Percentiles rank a stretch among this genome's conserved stretches.
Evolutionary conservation across 2,329 filamentous ascomycete species (phyloP).

Genomic region (Colletotrichum sp.): DNA sequence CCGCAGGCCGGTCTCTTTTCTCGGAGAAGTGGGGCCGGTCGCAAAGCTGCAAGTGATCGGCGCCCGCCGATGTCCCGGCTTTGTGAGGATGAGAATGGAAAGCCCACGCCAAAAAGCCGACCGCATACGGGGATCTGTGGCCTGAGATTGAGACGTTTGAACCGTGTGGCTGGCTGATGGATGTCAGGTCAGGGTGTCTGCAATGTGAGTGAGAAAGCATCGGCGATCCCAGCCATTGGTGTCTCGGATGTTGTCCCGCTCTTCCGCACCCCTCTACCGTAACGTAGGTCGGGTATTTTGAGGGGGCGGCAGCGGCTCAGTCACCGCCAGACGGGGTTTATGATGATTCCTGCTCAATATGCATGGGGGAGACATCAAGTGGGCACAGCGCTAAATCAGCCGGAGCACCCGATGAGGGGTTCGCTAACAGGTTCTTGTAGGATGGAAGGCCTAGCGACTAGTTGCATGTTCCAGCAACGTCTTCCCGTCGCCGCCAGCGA

Average conservation of each 20-base stretch:
- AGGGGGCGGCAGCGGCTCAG: background rate
- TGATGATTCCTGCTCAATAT: background rate
- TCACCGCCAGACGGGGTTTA: background rate
- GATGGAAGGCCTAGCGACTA: background rate
- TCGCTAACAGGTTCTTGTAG: background rate
- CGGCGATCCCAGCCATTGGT: background rate
- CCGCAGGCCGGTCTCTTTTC: background rate
- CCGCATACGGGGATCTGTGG: background rate
- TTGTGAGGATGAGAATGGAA: background rate
- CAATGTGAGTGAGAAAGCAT: background rate
- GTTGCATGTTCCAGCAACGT: background rate
- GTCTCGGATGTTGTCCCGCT: background rate
- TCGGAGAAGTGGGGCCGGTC: background rate
- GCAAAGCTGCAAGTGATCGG: background rate
- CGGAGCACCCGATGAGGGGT: background rate
- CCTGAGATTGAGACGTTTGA: background rate
- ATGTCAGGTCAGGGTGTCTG: background rate
- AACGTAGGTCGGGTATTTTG: background rate
- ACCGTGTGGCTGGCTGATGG: background rate
- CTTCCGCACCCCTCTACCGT: background rate
- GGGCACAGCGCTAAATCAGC: background rate
- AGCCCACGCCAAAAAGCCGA: background rate
- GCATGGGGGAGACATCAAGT: background rate
- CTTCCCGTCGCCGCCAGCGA: background rate
- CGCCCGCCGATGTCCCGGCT: background rate